phyloP scores from a whole-genome alignment of 306 rosid genomes.

The Trichosanthes truncata region DNA sequence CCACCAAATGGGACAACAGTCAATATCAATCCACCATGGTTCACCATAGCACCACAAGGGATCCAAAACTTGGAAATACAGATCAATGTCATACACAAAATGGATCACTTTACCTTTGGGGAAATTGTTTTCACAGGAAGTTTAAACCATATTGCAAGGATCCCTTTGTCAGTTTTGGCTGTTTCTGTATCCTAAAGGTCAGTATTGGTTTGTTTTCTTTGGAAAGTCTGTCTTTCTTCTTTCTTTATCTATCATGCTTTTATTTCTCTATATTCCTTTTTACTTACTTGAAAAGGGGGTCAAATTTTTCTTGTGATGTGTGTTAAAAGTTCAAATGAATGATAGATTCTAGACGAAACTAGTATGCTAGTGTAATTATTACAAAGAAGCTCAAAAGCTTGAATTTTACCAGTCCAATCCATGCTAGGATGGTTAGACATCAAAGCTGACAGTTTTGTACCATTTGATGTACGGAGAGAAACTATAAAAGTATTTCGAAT shows the following conservation, averaged over 20 bases:
- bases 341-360: not conserved
- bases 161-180: constrained; percentile 54
- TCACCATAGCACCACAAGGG: constrained; percentile 50
- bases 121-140: constrained; percentile 65
- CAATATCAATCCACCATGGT: constrained; percentile 40
- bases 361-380: not conserved
- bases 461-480: no score
- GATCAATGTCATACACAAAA: constrained; percentile 37
- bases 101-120: constrained; percentile 52
- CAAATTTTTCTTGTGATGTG: not conserved
- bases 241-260: not conserved
- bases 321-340: not conserved
- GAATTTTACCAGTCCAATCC: no score
- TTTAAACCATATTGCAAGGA: constrained; percentile 61
- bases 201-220: not conserved
- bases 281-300: not conserved
- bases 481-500: no score
- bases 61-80: constrained; percentile 45
- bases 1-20: constrained; percentile 72
- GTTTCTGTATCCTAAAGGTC: constrained; percentile 21
- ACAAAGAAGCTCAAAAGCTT: not conserved
- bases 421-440: no score
- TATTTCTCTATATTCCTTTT: not conserved
- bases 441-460: no score
- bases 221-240: not conserved